Conservation (phyloP, 129 eudicot genomes). For the Daucus carota region DH1_v3.0 NC_030389.2:40699501-40700000, state of each 20-base stretch:
- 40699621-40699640: conserved; percentile 32
- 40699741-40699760: conserved; percentile 69
- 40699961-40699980: conserved; percentile 59
- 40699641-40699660: conserved; percentile 33
- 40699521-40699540: conserved; percentile 52
- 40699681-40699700: conserved; percentile 70
- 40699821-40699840: conserved; percentile 59
- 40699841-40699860: conserved; percentile 63
- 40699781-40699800: conserved; percentile 69
- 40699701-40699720: conserved; percentile 46
- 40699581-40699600: conserved; percentile 58
- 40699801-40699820: conserved; percentile 41
- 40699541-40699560: conserved; percentile 57
- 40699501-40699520: conserved; percentile 43
- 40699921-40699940: conserved; percentile 78
- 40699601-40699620: conserved; percentile 59
- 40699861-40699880: conserved; percentile 51
- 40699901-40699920: conserved; percentile 68
- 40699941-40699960: conserved; percentile 49
- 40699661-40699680: conserved; percentile 59
- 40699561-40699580: conserved; percentile 58
- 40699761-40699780: conserved; percentile 62
- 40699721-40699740: conserved; percentile 59
- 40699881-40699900: conserved; percentile 52
- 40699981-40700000: conserved; percentile 50